Evolutionary conservation across 768 basidiomycete species (phyloP).

Genomic region (Leucosporidium yakuticum): DNA sequence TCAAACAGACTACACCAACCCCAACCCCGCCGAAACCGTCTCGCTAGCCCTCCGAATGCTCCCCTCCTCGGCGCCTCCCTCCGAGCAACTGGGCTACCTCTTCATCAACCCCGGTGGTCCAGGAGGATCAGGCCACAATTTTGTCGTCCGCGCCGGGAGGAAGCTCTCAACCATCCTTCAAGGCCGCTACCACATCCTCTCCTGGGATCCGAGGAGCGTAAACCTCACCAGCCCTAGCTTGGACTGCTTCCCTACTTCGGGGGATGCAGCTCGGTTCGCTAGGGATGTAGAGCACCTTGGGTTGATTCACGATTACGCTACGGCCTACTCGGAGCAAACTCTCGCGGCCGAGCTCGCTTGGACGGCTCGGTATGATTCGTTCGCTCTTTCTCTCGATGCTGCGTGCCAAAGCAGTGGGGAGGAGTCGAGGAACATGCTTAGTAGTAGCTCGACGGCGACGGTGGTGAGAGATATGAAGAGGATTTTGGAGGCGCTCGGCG

Average conservation of each 20-base stretch:
- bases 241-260: slow-evolving; percentile 25
- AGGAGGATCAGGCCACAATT: slow-evolving; percentile 27
- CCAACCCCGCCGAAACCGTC: slow-evolving; percentile 23
- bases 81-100: slow-evolving; percentile 25
- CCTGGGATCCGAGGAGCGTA: slow-evolving; percentile 36
- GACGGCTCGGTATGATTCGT: slow-evolving; percentile 4
- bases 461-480: slow-evolving; percentile 34
- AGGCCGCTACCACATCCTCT: slow-evolving; percentile 34
- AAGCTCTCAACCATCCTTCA: slow-evolving; percentile 18
- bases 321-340: neutral
- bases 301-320: neutral
- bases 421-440: slow-evolving; percentile 12
- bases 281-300: slow-evolving; percentile 23
- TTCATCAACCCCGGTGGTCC: slow-evolving; percentile 35
- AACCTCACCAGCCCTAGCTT: slow-evolving; percentile 30
- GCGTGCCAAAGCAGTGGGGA: slow-evolving; percentile 15
- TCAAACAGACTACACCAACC: slow-evolving; percentile 20
- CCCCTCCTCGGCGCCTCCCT: slow-evolving; percentile 21
- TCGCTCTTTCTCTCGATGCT: slow-evolving; percentile 4
- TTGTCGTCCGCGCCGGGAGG: slow-evolving; percentile 9
- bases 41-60: slow-evolving; percentile 29
- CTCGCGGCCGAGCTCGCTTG: slow-evolving; percentile 11
- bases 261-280: slow-evolving; percentile 22
- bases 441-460: slow-evolving; percentile 27
- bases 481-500: slow-evolving; percentile 31